These are phyloP conservation scores for Tephrocybe sp. DNA, from an alignment of 768 basidiomycete genomes.

Conservation along the genomic window DNA sequence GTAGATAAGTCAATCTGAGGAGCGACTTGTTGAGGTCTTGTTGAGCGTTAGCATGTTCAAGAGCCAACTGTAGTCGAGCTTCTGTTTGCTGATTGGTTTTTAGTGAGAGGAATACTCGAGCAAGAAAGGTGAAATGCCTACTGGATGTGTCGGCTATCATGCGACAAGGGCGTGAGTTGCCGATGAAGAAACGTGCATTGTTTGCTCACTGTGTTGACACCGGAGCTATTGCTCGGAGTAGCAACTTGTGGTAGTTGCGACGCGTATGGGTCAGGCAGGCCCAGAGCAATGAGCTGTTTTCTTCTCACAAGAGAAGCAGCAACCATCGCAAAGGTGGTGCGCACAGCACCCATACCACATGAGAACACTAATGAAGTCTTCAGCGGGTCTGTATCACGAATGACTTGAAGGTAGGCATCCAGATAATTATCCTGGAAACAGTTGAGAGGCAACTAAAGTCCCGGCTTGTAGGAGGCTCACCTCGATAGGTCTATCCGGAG, in stretches of 20 bases:
- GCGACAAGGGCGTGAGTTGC: not conserved
- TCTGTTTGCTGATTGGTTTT: conserved; percentile 46
- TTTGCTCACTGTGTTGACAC: conserved; percentile 46
- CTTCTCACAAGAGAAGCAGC: conserved; percentile 85
- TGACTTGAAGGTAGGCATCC: conserved; percentile 86
- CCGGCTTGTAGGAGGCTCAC: conserved; percentile 30
- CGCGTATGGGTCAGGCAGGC: conserved; percentile 79
- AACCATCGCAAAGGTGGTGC: conserved; percentile 98
- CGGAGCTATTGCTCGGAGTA: conserved; percentile 31
- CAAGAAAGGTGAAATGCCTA: conserved; percentile 2
- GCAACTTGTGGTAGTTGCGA: conserved; percentile 29
- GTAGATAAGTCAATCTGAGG: conserved; percentile 73
- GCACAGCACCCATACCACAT: conserved; percentile 95
- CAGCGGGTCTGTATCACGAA: conserved; percentile 77
- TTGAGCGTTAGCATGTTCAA: conserved; percentile 78
- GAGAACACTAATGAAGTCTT: conserved; percentile 87
- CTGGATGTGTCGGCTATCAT: conserved; percentile 24
- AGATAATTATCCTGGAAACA: conserved; percentile 84
- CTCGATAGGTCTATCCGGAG: conserved; percentile 89
- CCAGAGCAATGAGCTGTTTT: conserved; percentile 65
- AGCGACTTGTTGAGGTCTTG: conserved; percentile 78
- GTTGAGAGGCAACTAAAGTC: not conserved
- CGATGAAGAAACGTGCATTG: not conserved
- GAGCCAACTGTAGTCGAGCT: conserved; percentile 55
- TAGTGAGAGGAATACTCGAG: not conserved